phyloP scores from a whole-genome alignment of 345 rosid genomes.

The Leavenworthia alabamica region DNA sequence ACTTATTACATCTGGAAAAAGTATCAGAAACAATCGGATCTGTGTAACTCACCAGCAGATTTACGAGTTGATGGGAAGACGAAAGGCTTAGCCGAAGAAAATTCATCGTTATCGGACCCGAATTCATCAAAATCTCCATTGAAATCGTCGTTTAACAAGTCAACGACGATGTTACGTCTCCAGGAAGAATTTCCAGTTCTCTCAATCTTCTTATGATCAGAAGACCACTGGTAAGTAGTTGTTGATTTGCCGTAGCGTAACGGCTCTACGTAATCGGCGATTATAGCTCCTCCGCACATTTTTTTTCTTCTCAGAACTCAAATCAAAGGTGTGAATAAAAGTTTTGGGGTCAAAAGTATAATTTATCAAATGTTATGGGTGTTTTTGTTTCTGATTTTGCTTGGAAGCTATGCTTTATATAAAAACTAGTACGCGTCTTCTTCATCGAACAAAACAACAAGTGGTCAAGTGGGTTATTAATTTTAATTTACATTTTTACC shows the following conservation, averaged over 20 bases:
- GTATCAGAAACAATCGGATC: too few species aligned
- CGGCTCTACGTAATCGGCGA: constrained; percentile 36
- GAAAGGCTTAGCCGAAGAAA: neutral
- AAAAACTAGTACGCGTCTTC: neutral
- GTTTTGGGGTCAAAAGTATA: neutral
- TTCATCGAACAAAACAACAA: neutral
- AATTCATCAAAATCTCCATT: constrained; percentile 18
- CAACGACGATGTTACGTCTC: constrained; percentile 15
- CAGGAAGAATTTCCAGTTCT: constrained; percentile 4
- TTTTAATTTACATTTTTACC: neutral
- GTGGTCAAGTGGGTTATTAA: constrained; percentile 5
- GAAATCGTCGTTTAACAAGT: constrained; percentile 36
- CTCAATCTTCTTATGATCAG: constrained; percentile 14
- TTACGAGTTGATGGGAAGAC: neutral
- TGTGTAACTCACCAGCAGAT: neutral
- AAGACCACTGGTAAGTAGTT: constrained; percentile 38
- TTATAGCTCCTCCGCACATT: constrained; percentile 80
- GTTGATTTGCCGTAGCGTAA: constrained; percentile 32
- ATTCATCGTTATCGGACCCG: neutral
- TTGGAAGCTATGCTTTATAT: neutral
- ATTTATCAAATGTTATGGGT: neutral
- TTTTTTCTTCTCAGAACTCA: too few species aligned
- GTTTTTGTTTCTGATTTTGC: neutral
- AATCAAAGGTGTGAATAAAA: constrained; percentile 1
- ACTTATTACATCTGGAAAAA: too few species aligned